phyloP scores from a whole-genome alignment of 768 basidiomycete genomes.

The Lentinula sp. region DNA sequence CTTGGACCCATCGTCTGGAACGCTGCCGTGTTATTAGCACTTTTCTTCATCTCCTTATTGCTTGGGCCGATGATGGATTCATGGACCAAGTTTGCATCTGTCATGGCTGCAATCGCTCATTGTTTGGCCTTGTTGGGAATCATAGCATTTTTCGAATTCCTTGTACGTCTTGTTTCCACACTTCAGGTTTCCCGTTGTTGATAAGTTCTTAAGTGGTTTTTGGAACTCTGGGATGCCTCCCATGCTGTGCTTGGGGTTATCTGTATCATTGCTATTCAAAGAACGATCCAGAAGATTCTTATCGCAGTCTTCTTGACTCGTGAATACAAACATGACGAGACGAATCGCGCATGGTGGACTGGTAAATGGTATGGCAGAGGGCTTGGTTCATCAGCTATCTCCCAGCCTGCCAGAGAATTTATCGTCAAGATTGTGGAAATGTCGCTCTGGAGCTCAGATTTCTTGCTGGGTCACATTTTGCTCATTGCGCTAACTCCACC shows the following conservation, averaged over 20 bases:
- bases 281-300: slow-evolving; percentile 89
- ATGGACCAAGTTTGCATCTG: slow-evolving; percentile 83
- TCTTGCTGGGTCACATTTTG: slow-evolving; percentile 79
- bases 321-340: slow-evolving; percentile 98
- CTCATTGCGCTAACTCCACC: slow-evolving; percentile 84
- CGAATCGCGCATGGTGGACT: slow-evolving; percentile 99
- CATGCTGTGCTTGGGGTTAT: slow-evolving; percentile 94
- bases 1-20: slow-evolving; percentile 96
- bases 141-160: slow-evolving; percentile 92
- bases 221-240: slow-evolving; percentile 94
- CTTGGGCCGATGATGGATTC: slow-evolving; percentile 84
- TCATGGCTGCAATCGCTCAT: slow-evolving; percentile 93
- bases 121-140: slow-evolving; percentile 74
- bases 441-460: slow-evolving; percentile 95
- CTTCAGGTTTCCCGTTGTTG: slow-evolving; percentile 18
- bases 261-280: slow-evolving; percentile 83
- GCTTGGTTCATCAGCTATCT: slow-evolving; percentile 85
- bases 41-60: slow-evolving; percentile 93
- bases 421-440: slow-evolving; percentile 98
- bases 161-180: slow-evolving; percentile 53
- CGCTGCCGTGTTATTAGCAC: slow-evolving; percentile 72
- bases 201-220: slow-evolving; percentile 68
- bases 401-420: slow-evolving; percentile 95
- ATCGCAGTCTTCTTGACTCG: slow-evolving; percentile 93
- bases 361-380: slow-evolving; percentile 97